A percentile compares a stretch with the other conserved stretches of the same genome.
phyloP scores from a whole-genome alignment of 495 filamentous ascomycete species.

The Pseudomonodictys pantanalensis region DNA sequence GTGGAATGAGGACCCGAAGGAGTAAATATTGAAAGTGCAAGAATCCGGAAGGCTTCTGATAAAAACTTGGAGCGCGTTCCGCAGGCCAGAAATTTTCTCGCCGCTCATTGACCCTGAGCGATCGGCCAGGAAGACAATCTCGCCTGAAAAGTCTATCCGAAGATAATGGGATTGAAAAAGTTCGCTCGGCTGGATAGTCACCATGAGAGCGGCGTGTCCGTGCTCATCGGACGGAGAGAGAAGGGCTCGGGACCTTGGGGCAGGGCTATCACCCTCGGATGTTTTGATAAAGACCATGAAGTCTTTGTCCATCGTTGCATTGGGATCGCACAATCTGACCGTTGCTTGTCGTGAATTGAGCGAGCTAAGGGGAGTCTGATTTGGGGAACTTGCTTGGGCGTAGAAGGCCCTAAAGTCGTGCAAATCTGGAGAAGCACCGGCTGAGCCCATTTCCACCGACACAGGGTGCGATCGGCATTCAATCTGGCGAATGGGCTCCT shows the following conservation, averaged over 20 bases:
- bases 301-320: background rate
- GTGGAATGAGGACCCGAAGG: background rate
- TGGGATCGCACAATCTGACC: background rate
- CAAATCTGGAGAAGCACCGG: background rate
- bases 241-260: background rate
- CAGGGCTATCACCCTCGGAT: background rate
- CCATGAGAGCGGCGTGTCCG: background rate
- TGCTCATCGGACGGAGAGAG: background rate
- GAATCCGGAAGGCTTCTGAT: background rate
- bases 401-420: background rate
- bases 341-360: background rate
- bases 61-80: conserved; percentile 4
- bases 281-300: conserved; percentile 8
- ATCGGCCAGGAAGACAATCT: conserved; percentile 37
- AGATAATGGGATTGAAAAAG: background rate
- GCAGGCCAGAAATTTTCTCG: conserved; percentile 14
- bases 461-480: conserved; percentile 32
- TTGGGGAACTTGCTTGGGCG: background rate
- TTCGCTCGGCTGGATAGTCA: conserved; percentile 11
- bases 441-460: conserved; percentile 20
- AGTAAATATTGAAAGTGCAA: conserved; percentile 7
- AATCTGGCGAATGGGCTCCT: conserved; percentile 20
- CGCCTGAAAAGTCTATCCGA: conserved; percentile 11
- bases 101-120: conserved; percentile 32
- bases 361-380: background rate